A percentile compares a stretch with the other conserved stretches of the same genome.
These are phyloP conservation scores for Neonectria ditissima DNA, from an alignment of 2,329 filamentous ascomycete genomes.

Conservation along the genomic window DNA sequence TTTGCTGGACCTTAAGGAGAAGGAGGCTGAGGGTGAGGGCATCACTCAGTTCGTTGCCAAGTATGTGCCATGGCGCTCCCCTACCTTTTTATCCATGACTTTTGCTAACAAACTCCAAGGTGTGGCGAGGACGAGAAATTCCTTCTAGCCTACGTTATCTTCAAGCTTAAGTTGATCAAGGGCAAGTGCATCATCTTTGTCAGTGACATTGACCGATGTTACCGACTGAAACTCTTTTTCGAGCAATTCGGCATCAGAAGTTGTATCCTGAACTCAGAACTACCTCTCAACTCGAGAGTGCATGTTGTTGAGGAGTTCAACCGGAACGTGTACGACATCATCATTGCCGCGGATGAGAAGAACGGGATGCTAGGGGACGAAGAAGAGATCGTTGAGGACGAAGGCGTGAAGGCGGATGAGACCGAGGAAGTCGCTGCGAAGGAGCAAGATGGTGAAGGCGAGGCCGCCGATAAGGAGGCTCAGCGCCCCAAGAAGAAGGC, in stretches of 20 bases:
- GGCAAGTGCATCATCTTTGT: conserved; percentile 84
- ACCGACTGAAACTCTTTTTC: conserved; percentile 92
- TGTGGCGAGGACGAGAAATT: conserved; percentile 99
- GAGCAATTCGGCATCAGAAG: conserved; percentile 97
- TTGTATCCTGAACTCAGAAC: conserved; percentile 92
- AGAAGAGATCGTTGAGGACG: conserved; percentile 57
- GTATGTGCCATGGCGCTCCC: conserved; percentile 52
- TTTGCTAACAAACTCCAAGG: conserved; percentile 52
- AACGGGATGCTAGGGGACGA: conserved; percentile 83
- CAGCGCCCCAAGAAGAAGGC: conserved; percentile 49
- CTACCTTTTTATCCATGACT: background rate
- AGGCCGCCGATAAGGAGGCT: conserved; percentile 47
- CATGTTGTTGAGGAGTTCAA: conserved; percentile 99
- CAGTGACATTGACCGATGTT: conserved; percentile 86
- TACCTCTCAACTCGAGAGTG: conserved; percentile 91
- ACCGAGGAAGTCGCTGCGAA: conserved; percentile 40
- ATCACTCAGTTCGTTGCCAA: conserved; percentile 90
- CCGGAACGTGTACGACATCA: conserved; percentile 95
- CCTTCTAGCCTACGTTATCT: conserved; percentile 90
- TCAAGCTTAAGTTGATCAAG: conserved; percentile 93
- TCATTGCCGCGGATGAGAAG: conserved; percentile 95
- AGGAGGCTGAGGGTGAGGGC: conserved; percentile 79
- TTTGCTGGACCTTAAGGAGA: conserved; percentile 84
- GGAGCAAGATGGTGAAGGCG: conserved; percentile 29
- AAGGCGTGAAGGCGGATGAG: conserved; percentile 56